Evolutionary conservation across 1,139 yeast species (phyloP).

Genomic region (Suhomyces yuchorum): DNA sequence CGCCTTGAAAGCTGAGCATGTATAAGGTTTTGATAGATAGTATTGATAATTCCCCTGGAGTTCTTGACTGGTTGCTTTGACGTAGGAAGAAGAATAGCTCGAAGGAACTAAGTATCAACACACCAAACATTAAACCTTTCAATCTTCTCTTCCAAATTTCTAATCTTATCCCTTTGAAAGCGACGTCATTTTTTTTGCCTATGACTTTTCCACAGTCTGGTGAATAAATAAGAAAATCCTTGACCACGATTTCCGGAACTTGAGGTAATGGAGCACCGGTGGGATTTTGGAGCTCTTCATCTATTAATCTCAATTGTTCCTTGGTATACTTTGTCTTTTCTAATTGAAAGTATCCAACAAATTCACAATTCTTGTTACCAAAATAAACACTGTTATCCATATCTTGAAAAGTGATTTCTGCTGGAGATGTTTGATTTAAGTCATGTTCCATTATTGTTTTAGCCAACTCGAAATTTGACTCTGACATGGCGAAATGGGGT

Average conservation of each 20-base stretch:
- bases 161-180: slow-evolving; percentile 56
- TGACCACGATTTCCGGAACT: slow-evolving; percentile 58
- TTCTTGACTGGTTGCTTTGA: slow-evolving; percentile 70
- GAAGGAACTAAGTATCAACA: slow-evolving; percentile 42
- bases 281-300: slow-evolving; percentile 70
- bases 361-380: slow-evolving; percentile 67
- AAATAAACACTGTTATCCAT: slow-evolving; percentile 39
- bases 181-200: slow-evolving; percentile 30
- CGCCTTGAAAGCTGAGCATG: slow-evolving; percentile 75
- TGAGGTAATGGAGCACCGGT: slow-evolving; percentile 69
- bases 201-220: slow-evolving; percentile 83
- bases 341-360: slow-evolving; percentile 65
- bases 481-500: slow-evolving; percentile 57
- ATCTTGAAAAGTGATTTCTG: slow-evolving; percentile 38
- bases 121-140: slow-evolving; percentile 49
- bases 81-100: slow-evolving; percentile 42
- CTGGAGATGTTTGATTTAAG: slow-evolving; percentile 43
- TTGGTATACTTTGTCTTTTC: slow-evolving; percentile 57
- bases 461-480: slow-evolving; percentile 43
- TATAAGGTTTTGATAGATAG: slow-evolving; percentile 44
- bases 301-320: slow-evolving; percentile 60
- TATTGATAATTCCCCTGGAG: slow-evolving; percentile 71
- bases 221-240: slow-evolving; percentile 67
- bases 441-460: slow-evolving; percentile 40
- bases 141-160: slow-evolving; percentile 50